Conservation (phyloP, 169 alveolate species). For the Plasmodium sp. region DNA sequence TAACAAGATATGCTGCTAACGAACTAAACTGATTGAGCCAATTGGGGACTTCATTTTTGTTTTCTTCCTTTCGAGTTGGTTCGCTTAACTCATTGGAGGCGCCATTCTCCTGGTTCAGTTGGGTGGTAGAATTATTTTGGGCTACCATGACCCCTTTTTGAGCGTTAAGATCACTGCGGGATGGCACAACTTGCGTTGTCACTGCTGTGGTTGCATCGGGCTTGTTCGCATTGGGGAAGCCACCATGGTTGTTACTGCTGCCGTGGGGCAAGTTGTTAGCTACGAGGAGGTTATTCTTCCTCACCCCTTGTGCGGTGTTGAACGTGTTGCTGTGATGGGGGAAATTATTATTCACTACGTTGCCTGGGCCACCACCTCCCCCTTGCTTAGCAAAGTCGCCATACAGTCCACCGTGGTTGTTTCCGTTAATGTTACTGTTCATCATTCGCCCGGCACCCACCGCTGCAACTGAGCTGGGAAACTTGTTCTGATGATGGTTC, state of each 20-base stretch:
- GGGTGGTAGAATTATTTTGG: background rate
- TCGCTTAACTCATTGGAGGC: constrained; percentile 5
- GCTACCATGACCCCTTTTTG: background rate
- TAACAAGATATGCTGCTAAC: constrained; percentile 69
- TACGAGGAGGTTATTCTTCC: background rate
- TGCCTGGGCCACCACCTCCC: background rate
- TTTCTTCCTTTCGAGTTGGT: constrained; percentile 11
- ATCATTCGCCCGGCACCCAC: background rate
- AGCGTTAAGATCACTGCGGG: background rate
- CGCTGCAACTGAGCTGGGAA: background rate
- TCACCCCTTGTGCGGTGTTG: background rate
- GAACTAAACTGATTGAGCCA: constrained; percentile 75
- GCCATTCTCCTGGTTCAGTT: background rate
- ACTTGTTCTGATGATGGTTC: background rate
- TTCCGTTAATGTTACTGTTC: background rate
- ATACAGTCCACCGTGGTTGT: background rate
- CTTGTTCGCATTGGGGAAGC: background rate
- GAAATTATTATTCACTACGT: background rate
- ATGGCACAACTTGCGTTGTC: background rate
- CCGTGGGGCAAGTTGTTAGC: background rate
- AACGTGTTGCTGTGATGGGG: background rate
- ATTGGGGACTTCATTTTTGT: constrained; percentile 57
- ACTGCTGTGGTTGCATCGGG: background rate
- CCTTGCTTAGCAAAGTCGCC: background rate
- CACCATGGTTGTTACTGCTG: background rate